Conservation (phyloP, 495 filamentous ascomycete genomes). For the Clohesyomyces aquaticus region DNA sequence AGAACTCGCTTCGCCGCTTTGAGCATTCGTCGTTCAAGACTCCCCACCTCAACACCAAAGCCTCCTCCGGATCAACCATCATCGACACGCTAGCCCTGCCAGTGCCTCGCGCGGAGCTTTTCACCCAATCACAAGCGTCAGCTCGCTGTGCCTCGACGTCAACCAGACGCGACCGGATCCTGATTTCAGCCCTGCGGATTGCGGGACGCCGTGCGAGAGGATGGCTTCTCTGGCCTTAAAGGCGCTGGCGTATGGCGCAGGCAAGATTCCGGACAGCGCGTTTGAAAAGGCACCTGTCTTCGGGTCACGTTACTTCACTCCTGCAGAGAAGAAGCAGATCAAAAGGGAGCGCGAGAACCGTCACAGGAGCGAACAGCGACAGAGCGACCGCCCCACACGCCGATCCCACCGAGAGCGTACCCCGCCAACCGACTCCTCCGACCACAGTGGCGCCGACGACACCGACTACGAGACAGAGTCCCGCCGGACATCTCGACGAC, state of each 20-base stretch:
- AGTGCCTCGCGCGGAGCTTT: not conserved
- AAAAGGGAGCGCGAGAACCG: conserved; percentile 19
- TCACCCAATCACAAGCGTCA: conserved; percentile 33
- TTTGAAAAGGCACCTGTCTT: conserved; percentile 46
- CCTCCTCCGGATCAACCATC: conserved; percentile 3
- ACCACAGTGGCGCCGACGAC: conserved; percentile 35
- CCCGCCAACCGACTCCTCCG: conserved; percentile 33
- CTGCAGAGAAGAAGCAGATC: conserved; percentile 35
- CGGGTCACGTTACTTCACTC: conserved; percentile 47
- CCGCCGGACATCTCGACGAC: conserved; percentile 16
- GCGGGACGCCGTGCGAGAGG: conserved; percentile 2
- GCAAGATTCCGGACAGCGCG: conserved; percentile 47
- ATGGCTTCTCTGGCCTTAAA: conserved; percentile 40
- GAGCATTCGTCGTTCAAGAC: not conserved
- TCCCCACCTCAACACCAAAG: conserved; percentile 2
- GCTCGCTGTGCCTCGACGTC: conserved; percentile 26
- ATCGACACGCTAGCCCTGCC: not conserved
- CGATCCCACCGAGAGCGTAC: conserved; percentile 29
- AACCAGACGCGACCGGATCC: conserved; percentile 13
- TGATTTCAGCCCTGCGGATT: conserved; percentile 32
- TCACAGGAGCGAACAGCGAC: conserved; percentile 23
- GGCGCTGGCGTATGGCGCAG: conserved; percentile 40
- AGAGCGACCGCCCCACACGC: conserved; percentile 17
- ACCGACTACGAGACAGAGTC: conserved; percentile 34
- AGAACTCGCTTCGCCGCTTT: too few relatives aligned